A percentile compares a stretch with the other conserved stretches of the same genome.
phyloP scores from a whole-genome alignment of 441 rosid species.

The Populus hybrid region DNA sequence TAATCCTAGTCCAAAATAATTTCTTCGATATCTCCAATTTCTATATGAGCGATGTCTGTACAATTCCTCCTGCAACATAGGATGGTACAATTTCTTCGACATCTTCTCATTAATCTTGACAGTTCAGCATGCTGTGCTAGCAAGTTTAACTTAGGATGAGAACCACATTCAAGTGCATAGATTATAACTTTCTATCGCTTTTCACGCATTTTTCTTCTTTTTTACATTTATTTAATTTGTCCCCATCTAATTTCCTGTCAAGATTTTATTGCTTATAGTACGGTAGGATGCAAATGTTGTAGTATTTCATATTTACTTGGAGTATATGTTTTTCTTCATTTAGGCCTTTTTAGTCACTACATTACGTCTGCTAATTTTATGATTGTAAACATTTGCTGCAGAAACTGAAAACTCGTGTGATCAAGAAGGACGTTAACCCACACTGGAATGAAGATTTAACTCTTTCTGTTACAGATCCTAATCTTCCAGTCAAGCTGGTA shows the following conservation, averaged over 20 bases:
- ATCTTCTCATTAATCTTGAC: not conserved
- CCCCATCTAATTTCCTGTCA: not conserved
- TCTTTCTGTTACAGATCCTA: constrained; percentile 38
- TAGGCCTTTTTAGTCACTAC: not conserved
- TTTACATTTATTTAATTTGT: not conserved
- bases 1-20: no score
- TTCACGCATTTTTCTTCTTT: not conserved
- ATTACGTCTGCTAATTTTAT: not conserved
- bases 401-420: constrained; percentile 82
- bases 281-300: not conserved
- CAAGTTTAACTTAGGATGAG: not conserved
- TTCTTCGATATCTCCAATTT: not conserved
- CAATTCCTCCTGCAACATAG: not conserved
- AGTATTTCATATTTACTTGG: not conserved
- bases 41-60: not conserved
- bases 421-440: constrained; percentile 72
- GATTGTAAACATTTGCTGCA: constrained; percentile 29
- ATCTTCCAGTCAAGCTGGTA: constrained; percentile 56
- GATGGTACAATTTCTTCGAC: not conserved
- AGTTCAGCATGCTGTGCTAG: not conserved
- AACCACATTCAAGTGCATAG: not conserved
- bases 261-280: not conserved
- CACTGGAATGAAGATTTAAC: constrained; percentile 49
- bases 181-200: not conserved
- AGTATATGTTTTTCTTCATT: not conserved